Base-by-base conservation (phyloP, 1,284 basidiomycete genomes). In the Papiliotrema terrestris region DNA sequence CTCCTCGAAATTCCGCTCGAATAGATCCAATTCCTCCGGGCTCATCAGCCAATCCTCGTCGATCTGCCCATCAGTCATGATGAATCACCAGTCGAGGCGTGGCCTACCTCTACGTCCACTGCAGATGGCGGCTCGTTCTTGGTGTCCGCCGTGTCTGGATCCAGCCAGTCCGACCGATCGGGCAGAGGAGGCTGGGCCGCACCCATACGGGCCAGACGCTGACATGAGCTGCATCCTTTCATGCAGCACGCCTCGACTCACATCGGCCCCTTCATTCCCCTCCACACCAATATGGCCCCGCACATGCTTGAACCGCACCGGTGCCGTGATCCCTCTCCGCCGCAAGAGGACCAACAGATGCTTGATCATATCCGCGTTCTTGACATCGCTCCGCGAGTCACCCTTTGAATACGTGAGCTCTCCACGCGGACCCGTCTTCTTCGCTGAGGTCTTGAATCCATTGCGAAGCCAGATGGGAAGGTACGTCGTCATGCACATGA, bases 241-340 rank as follows among this genome's bases (percentile, higher is more conserved):
- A 45, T 38, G 26, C 25, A 2, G 26, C 2, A 52, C 20, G 8
- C 20, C 29, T 5, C 11, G 26, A 69, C 72, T 66, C 52, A 75
- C 69, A 63, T 78, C 76, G 13, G 76, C 76, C 1, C 55, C 66
- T 57, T 76, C 75, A 54, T 78, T 78, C 17, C 76, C 76, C 36
- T 61, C 62, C 43, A 67, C 60, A 0, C 75, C 76, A 1, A 45
- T 56, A 58, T 78, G 76, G 0, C 66, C 76, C 32, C 59, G 59
- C 15, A 76, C 72, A 56, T 76, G 67, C 54, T 69, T 71, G 64
- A 78, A 74, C 51, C 60, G 69, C 15, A 76, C 69, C 1, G 54
- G 50, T 5, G 61, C 64, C 0, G 15, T 22, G 1, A 44, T 36
- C 1, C 61, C 58, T 23, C 72, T 55, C 19, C 63, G 51, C 6